Evolutionary conservation across 2,329 filamentous ascomycete genomes (phyloP).

Genomic region (Epichloe sylvatica): DNA sequence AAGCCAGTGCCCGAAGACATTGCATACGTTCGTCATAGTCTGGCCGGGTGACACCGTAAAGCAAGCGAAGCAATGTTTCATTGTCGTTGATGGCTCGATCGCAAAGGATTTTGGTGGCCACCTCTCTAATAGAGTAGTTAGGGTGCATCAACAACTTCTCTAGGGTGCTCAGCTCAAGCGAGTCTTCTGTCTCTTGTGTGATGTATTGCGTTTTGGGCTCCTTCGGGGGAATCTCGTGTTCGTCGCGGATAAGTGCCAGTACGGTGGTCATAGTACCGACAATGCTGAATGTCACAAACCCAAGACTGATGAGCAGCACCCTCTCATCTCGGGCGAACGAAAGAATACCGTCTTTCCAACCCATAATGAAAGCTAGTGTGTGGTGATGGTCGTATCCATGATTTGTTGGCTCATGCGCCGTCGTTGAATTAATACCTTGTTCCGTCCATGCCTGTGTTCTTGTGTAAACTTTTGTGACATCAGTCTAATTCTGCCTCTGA

Average conservation of each 20-base stretch:
- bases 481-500: constrained; percentile 8
- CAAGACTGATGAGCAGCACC: constrained; percentile 38
- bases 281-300: constrained; percentile 44
- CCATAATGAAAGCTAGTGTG: constrained; percentile 21
- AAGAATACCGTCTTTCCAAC: constrained; percentile 17
- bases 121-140: constrained; percentile 58
- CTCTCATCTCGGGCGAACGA: constrained; percentile 34
- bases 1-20: constrained; percentile 40
- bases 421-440: not conserved
- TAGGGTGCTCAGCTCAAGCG: constrained; percentile 51
- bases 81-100: constrained; percentile 46
- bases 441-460: not conserved
- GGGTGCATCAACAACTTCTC: constrained; percentile 55
- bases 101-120: constrained; percentile 45
- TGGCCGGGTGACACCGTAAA: constrained; percentile 44
- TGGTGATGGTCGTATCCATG: constrained; percentile 7
- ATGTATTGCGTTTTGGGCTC: constrained; percentile 59
- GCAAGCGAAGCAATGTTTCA: constrained; percentile 33
- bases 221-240: constrained; percentile 50
- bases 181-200: constrained; percentile 61
- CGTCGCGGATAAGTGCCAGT: constrained; percentile 45
- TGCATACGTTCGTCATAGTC: constrained; percentile 45
- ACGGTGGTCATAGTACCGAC: constrained; percentile 42
- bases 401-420: constrained; percentile 3
- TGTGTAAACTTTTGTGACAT: not conserved